Evolutionary conservation across 75 land plant species (phyloP).

Genomic region (Ceratopteris richardii): DNA sequence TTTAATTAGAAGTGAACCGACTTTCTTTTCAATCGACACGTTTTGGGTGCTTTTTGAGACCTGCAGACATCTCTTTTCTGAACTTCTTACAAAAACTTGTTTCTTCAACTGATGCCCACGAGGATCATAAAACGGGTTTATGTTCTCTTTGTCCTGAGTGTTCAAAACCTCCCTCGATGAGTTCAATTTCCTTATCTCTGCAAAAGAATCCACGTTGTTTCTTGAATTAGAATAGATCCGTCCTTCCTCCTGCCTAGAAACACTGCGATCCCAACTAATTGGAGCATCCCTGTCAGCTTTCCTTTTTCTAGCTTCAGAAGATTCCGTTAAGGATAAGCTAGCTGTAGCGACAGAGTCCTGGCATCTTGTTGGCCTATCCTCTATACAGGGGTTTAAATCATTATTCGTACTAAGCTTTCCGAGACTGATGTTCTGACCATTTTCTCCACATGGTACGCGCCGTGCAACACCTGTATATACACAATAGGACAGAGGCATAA

Average conservation of each 20-base stretch:
- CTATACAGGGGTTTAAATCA: not conserved
- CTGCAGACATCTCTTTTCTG: slow-evolving; percentile 1
- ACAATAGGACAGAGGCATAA: not conserved
- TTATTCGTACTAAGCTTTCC: not conserved
- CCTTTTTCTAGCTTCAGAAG: slow-evolving; percentile 1
- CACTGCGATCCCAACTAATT: not conserved
- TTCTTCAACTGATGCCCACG: not conserved
- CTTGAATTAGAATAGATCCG: not conserved
- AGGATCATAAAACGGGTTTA: not conserved
- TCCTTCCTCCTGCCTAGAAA: not conserved
- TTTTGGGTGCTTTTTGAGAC: slow-evolving; percentile 1
- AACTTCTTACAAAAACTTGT: not conserved
- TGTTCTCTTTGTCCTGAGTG: slow-evolving; percentile 6
- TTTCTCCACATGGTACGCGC: not conserved
- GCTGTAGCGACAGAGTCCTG: not conserved
- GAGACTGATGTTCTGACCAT: not conserved
- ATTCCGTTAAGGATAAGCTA: not conserved
- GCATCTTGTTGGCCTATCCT: not conserved
- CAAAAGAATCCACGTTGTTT: not conserved
- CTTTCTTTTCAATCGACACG: not conserved
- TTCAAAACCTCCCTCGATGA: not conserved
- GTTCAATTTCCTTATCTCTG: not conserved
- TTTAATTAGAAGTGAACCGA: slow-evolving; percentile 2
- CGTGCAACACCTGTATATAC: not conserved
- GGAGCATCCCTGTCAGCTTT: slow-evolving; percentile 4